Evolutionary conservation across 1,139 yeast species (phyloP), one percentile per base, ranked within the genome.

Genomic region (Yamadazyma atmosphaerica): DNA sequence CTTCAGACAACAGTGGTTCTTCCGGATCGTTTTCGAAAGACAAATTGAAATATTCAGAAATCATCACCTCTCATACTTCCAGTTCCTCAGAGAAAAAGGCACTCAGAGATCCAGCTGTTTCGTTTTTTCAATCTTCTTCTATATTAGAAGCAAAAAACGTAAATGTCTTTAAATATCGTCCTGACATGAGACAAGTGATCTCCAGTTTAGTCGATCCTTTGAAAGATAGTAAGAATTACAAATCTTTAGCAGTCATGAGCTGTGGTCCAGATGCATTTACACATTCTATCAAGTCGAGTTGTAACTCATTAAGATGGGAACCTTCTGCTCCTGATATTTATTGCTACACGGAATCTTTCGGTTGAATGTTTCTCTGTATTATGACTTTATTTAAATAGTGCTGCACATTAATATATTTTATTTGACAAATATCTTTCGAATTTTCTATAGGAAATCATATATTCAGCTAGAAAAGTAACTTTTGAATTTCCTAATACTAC

Each of bases 241-340:
- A 51, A 39, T 50, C 63, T 2, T 27, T 69, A 40, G 73, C 74
- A 0, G 65, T 71, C 2, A 46, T 62, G 13, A 53, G 63, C 16
- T 70, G 76, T 57, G 77, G 77, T 1, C 68, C 73, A 4, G 49
- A 41, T 3, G 35, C 35, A 3, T 59, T 71, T 36, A 54, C 63
- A 2, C 50, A 60, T 17, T 39, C 41, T 13, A 52, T 67, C 10
- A 63, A 58, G 37, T 47, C 43, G 4, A 55, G 47, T 30, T 60
- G 70, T 38, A 67, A 64, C 39, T 47, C 38, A 26, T 56, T 55
- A 30, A 54, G 70, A 34, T 53, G 59, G 52, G 36, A 41, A 12
- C 50, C 49, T 10, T 48, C 54, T 28, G 50, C 66, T 4, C 70
- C 68, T 1, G 69, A 65, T 46, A 55, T 65, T 29, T 65, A 65